phyloP scores from a whole-genome alignment of 202 grass and related monocot species.

The Cymbopogon flexuosus region DNA sequence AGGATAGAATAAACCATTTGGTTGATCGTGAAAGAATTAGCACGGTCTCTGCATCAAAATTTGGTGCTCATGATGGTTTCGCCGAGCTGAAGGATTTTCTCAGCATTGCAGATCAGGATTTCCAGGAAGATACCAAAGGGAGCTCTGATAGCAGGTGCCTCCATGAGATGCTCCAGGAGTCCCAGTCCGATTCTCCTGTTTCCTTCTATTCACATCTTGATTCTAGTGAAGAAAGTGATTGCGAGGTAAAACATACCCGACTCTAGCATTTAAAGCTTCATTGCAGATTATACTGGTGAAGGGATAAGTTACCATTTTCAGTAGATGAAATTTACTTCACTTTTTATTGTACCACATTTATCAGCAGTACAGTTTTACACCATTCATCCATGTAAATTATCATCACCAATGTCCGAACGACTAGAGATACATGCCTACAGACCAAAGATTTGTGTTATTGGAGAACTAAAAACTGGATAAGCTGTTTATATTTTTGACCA shows the following conservation, averaged over 20 bases:
- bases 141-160: conserved; percentile 82
- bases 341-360: not conserved
- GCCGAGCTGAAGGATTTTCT: conserved; percentile 45
- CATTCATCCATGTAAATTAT: not conserved
- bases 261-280: conserved; percentile 5
- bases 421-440: not conserved
- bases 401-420: not conserved
- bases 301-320: not conserved
- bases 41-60: conserved; percentile 28
- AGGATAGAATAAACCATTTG: conserved; percentile 21
- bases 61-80: conserved; percentile 26
- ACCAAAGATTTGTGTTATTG: not conserved
- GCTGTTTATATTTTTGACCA: not conserved
- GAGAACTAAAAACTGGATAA: not conserved
- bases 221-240: conserved; percentile 59
- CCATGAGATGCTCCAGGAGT: conserved; percentile 88
- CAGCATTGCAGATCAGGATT: conserved; percentile 33
- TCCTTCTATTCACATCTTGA: conserved; percentile 69
- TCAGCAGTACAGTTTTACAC: not conserved
- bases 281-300: not conserved
- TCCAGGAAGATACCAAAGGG: conserved; percentile 54
- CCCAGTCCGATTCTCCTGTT: conserved; percentile 65
- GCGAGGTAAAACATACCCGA: conserved; percentile 44
- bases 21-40: conserved; percentile 16
- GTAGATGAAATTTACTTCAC: not conserved